Percentiles rank a stretch among this genome's conserved stretches.
Conservation (phyloP, 306 rosid species). For the Glycine soja region DNA sequence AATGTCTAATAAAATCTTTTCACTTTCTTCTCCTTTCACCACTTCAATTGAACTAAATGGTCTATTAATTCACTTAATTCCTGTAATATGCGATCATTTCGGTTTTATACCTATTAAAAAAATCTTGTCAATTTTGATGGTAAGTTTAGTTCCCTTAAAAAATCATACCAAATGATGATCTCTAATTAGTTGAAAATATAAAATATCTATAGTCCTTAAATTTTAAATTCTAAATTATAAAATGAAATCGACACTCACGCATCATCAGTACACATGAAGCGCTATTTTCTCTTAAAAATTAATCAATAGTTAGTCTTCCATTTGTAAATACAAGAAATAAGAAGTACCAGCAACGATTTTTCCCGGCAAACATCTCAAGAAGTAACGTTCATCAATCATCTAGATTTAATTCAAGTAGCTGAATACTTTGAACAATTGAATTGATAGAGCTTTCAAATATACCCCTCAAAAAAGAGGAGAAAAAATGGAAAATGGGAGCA, state of each 20-base stretch:
- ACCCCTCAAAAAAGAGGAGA: neutral
- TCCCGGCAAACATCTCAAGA: neutral
- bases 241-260: neutral
- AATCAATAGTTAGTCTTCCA: neutral
- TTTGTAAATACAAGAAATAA: neutral
- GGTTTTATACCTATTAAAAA: too few relatives aligned
- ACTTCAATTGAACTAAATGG: too few relatives aligned
- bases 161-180: too few relatives aligned
- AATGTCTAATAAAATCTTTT: too few relatives aligned
- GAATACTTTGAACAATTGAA: neutral
- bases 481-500: neutral
- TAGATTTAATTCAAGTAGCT: neutral
- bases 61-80: too few relatives aligned
- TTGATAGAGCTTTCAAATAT: neutral
- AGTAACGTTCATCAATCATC: neutral
- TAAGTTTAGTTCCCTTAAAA: too few relatives aligned
- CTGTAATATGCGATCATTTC: too few relatives aligned
- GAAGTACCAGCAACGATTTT: neutral
- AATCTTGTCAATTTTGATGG: too few relatives aligned
- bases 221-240: too few relatives aligned
- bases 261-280: neutral
- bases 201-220: too few relatives aligned
- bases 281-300: neutral
- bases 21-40: too few relatives aligned
- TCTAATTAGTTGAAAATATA: too few relatives aligned